Evolutionary conservation across 305 asterid species (phyloP), one percentile per base, ranked within the genome.

Genomic region (Ajuga reptans): DNA sequence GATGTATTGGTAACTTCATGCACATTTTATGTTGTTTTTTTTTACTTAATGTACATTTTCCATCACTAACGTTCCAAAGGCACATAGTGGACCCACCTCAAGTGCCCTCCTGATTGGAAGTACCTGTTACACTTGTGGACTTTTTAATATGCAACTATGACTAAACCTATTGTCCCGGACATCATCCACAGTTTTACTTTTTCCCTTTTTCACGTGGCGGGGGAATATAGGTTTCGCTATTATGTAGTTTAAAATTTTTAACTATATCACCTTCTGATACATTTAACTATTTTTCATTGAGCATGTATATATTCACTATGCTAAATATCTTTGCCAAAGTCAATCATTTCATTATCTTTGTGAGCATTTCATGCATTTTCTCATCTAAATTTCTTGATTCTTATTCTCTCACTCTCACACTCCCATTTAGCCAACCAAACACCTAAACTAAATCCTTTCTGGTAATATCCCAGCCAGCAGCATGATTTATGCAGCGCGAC

Each of bases 361-460:
- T 67, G 51, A 43, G 42, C 45, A 41, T 42, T 34, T 53, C 46
- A 31, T 64, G 58, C 52, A 3, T 51, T 46, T 51, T 52, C 65
- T 66, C 55, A 46, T 70, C 64, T 57, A 52, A 53, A 15, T 57
- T 14, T 68, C 61, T 73, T 34, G 45, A 37, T 43, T 41, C 64
- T 62, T 46, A 41, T 64, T 56, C 34, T 56, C 34, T 55, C 68
- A 17, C n/a, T 56, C 68, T 58, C 34, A 16, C 56, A 16, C 56
- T 76, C 21, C 66, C n/a, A 18, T 16, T 71, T 51, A 51, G 34
- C 34, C 39, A 66, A 54, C 31, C 41, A 16, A 12, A 36, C 55
- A 29, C 68, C 33, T 57, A 70, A 46, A 43, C 33, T 57, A 70
- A 46, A 43, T 69, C 50, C 69, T 61, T 67, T 71, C 67, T 46